Base-by-base conservation (phyloP, 345 rosid genomes). In the Lumnitzera littorea region DNA sequence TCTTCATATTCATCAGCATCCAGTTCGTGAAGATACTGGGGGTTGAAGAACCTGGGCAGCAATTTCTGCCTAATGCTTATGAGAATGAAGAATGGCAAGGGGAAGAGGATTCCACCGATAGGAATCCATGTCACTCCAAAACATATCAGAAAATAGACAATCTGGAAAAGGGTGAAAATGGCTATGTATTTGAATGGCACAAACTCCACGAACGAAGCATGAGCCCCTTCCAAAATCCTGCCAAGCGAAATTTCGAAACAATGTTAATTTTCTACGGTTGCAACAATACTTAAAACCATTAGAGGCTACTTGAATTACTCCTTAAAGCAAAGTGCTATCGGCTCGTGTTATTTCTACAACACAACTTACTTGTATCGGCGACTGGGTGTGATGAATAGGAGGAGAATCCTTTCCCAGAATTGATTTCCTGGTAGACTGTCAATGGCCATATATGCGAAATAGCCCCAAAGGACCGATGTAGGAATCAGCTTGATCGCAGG, bases 121-220 rank as follows among this genome's bases (percentile, higher is more conserved):
- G 98, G 98, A 69, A 92, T 74, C 98, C 96, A 89, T 15, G 98
- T 92, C 15, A 92, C 77, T 59, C 98, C 98, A 25, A 92, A 92
- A 73, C 96, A 89, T 8, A 77, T 47, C 3, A 89, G 79, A 82
- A 92, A 77, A 76, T 92, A 92, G 48, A 47, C 72, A 23, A 88
- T 62, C 84, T 89, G 98, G 74, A 92, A 92, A 55, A 92, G 31
- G 11, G 96, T 89, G 61, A 89, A 89, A 53, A 71, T 55, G 29
- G 83, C 87, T 54, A 82, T 87, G 43, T 87, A 74, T 73, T 87
- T 89, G 77, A 87, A 92, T 12, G 96, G 98, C 4, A 92, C 98
- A 0, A 89, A 85, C 70, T 92, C 98, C 27, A 92, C 75, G 55
- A 89, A 92, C 46, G 87, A 81, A 2, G 88, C 88, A 66, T 92